Conservation (phyloP, 306 rosid species). For the Parietaria judaica region DNA sequence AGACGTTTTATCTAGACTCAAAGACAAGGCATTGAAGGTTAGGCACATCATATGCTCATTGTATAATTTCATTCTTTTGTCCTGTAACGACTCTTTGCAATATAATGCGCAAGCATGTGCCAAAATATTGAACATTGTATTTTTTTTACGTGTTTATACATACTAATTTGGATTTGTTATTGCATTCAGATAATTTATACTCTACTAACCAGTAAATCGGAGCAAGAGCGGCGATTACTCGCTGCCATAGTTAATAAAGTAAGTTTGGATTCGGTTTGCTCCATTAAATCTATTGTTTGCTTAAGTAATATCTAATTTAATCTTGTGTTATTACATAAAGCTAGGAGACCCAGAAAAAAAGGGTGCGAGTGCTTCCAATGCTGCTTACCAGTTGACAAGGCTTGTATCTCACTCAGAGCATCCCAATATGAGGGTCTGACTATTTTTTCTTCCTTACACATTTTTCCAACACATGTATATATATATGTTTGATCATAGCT, state of each 20-base stretch:
- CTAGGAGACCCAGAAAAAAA: constrained; percentile 93
- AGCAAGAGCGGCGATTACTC: constrained; percentile 85
- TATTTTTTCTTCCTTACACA: not conserved
- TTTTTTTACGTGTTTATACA: too few species aligned
- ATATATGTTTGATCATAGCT: not conserved
- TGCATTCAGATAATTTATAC: constrained; percentile 55
- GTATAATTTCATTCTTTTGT: too few species aligned
- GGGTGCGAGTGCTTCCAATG: constrained; percentile 92
- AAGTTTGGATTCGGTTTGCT: constrained; percentile 29
- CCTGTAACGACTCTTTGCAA: not conserved
- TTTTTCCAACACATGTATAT: not conserved
- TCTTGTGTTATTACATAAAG: constrained; percentile 31
- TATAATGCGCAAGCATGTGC: not conserved
- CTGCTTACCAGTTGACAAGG: constrained; percentile 82
- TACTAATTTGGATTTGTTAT: not conserved
- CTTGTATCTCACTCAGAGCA: constrained; percentile 80
- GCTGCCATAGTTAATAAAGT: constrained; percentile 89
- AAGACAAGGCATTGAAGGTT: constrained; percentile 85
- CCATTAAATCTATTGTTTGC: not conserved
- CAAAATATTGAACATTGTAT: too few species aligned
- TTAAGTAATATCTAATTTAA: not conserved
- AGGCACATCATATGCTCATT: constrained; percentile 10
- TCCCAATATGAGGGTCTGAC: constrained; percentile 83
- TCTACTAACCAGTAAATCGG: constrained; percentile 85
- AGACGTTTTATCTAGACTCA: constrained; percentile 81